Percentiles rank a stretch among this genome's conserved stretches.
These are phyloP conservation scores for Neurospora terricola DNA, from an alignment of 495 filamentous ascomycete species.

Conservation along the genomic window DNA sequence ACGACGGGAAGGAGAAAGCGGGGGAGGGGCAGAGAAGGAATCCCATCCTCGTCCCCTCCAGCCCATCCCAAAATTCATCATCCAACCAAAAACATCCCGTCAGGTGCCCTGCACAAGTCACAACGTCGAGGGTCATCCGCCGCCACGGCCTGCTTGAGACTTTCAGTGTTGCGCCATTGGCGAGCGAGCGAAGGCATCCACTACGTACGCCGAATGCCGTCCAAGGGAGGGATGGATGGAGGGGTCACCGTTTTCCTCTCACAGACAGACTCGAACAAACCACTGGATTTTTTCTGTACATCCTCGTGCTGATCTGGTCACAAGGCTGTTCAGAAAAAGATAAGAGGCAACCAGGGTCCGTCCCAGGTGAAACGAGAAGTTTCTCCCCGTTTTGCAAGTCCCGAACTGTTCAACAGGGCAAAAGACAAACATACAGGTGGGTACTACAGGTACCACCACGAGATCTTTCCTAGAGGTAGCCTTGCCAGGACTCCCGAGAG, in stretches of 20 bases:
- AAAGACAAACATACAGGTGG: not conserved
- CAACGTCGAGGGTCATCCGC: not conserved
- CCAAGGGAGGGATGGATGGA: not conserved
- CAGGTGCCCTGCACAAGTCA: not conserved
- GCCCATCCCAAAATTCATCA: not conserved
- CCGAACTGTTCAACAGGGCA: not conserved
- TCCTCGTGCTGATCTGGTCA: slow-evolving; percentile 1
- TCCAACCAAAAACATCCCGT: not conserved
- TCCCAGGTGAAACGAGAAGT: not conserved
- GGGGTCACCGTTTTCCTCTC: not conserved
- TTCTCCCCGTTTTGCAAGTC: not conserved
- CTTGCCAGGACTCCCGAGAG: not conserved
- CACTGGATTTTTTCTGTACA: not conserved
- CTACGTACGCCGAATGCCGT: not conserved
- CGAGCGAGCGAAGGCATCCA: not conserved
- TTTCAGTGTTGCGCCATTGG: not conserved
- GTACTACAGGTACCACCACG: not conserved
- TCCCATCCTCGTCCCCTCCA: not conserved
- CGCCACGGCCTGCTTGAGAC: not conserved
- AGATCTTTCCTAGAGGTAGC: not conserved
- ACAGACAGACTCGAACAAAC: not conserved
- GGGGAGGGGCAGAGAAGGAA: not conserved
- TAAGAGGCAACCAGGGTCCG: not conserved
- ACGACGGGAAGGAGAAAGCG: not conserved
- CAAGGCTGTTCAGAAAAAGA: slow-evolving; percentile 1